phyloP scores from a whole-genome alignment of 495 filamentous ascomycete species.

The Penicillium coffeae region DNA sequence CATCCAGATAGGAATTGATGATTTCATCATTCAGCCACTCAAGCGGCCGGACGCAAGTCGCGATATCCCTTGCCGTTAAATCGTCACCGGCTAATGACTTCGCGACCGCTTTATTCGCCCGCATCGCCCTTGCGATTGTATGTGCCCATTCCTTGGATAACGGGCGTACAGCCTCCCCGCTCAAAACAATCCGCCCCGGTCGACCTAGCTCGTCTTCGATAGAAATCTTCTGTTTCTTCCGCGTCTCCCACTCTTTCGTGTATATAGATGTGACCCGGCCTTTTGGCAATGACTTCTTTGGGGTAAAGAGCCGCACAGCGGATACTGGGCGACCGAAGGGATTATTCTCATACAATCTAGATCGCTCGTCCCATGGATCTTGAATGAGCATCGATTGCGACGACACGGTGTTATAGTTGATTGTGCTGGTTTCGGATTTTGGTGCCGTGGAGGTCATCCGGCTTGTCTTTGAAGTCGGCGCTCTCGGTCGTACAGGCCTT shows the following conservation, averaged over 20 bases:
- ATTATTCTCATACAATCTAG: slow-evolving; percentile 8
- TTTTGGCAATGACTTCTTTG: slow-evolving; percentile 23
- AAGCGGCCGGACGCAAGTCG: slow-evolving; percentile 45
- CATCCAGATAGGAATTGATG: slow-evolving; percentile 63
- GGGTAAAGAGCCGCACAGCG: slow-evolving; percentile 32
- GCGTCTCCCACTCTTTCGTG: slow-evolving; percentile 26
- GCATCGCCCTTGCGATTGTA: slow-evolving; percentile 32
- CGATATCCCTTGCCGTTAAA: slow-evolving; percentile 60
- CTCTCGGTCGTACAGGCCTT: slow-evolving; percentile 6
- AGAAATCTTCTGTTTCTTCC: slow-evolving; percentile 10
- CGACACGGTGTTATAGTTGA: background rate
- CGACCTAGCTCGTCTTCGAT: slow-evolving; percentile 12
- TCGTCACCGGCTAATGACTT: slow-evolving; percentile 51
- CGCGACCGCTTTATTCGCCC: slow-evolving; percentile 28
- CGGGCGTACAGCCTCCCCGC: slow-evolving; percentile 37
- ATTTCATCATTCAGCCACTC: slow-evolving; percentile 84
- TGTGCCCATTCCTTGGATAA: slow-evolving; percentile 45
- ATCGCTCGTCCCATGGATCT: slow-evolving; percentile 24
- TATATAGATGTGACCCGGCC: slow-evolving; percentile 34
- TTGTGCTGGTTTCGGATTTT: background rate
- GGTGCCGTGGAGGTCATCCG: background rate
- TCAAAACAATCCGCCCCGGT: slow-evolving; percentile 17
- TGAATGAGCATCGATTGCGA: slow-evolving; percentile 15
- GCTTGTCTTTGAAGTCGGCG: background rate
- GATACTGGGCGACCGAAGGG: slow-evolving; percentile 34